phyloP scores from a whole-genome alignment of 805 yeast species.

The Komagataella mondaviorum region DNA sequence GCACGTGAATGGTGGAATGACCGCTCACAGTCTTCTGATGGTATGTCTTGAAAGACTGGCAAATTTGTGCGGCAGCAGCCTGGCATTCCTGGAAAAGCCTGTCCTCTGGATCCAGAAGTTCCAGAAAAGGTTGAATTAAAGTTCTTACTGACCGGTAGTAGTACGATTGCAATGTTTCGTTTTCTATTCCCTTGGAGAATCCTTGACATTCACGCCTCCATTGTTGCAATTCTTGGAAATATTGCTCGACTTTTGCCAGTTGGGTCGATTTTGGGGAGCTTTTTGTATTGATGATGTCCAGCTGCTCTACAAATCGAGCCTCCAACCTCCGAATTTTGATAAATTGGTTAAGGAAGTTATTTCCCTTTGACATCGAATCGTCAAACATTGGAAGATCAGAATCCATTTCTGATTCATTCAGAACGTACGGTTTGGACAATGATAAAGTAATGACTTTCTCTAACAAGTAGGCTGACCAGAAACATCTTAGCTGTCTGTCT shows the following conservation, averaged over 20 bases:
- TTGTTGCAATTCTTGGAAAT: slow-evolving; percentile 37
- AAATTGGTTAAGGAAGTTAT: slow-evolving; percentile 42
- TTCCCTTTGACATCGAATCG: slow-evolving; percentile 23
- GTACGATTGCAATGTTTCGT: slow-evolving; percentile 43
- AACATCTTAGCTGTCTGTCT: slow-evolving; percentile 34
- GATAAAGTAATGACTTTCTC: slow-evolving; percentile 52
- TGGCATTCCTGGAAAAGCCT: slow-evolving; percentile 51
- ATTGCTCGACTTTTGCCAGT: slow-evolving; percentile 35
- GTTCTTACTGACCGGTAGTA: slow-evolving; percentile 48
- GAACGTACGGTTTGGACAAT: slow-evolving; percentile 41
- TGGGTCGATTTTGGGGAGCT: slow-evolving; percentile 12
- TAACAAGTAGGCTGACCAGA: slow-evolving; percentile 52
- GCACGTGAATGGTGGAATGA: slow-evolving; percentile 53
- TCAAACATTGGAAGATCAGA: slow-evolving; percentile 35
- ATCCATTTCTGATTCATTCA: slow-evolving; percentile 38
- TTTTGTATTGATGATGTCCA: slow-evolving; percentile 10
- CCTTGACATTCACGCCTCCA: slow-evolving; percentile 45
- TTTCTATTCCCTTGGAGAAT: slow-evolving; percentile 35
- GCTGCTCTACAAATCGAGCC: slow-evolving; percentile 40
- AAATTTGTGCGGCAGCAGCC: slow-evolving; percentile 60
- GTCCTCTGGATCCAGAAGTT: slow-evolving; percentile 46
- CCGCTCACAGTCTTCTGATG: slow-evolving; percentile 51
- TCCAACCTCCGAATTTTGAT: slow-evolving; percentile 45
- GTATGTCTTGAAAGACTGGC: slow-evolving; percentile 48
- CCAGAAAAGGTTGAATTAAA: slow-evolving; percentile 51